Conservation (phyloP, 2,329 filamentous ascomycete genomes). For the Fusarium sp. region DNA sequence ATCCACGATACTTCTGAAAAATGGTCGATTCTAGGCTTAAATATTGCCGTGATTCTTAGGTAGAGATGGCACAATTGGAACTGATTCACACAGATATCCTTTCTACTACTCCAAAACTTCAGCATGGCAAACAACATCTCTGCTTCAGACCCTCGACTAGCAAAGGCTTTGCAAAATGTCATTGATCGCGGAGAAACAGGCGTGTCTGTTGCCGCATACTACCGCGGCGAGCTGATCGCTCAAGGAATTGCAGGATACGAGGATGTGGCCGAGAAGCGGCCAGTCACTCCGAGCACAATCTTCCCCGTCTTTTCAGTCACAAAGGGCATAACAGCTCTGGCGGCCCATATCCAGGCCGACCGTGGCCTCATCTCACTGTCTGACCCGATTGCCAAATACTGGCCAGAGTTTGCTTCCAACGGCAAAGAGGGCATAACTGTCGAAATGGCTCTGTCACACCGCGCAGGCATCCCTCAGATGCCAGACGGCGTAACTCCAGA, state of each 20-base stretch:
- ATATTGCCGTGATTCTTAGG: no score
- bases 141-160: neutral
- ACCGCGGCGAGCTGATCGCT: constrained; percentile 4
- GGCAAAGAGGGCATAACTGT: constrained; percentile 29
- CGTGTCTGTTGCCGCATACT: neutral
- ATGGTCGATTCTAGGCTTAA: no score
- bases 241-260: constrained; percentile 13
- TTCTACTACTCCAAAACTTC: neutral
- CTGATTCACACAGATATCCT: no score
- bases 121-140: neutral
- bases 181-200: neutral
- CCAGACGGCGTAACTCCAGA: constrained; percentile 17
- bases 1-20: no score
- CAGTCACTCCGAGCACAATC: constrained; percentile 1
- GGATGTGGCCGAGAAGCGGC: neutral
- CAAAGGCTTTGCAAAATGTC: neutral
- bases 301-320: constrained; percentile 34
- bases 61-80: no score
- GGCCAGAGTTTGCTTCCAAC: constrained; percentile 33
- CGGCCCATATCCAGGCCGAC: constrained; percentile 25
- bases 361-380: constrained; percentile 9
- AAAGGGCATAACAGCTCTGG: constrained; percentile 33
- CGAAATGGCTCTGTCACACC: constrained; percentile 7
- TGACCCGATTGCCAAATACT: constrained; percentile 24
- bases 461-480: constrained; percentile 30